phyloP scores from a whole-genome alignment of 306 rosid species.

The Erythrophleum fordii region DNA sequence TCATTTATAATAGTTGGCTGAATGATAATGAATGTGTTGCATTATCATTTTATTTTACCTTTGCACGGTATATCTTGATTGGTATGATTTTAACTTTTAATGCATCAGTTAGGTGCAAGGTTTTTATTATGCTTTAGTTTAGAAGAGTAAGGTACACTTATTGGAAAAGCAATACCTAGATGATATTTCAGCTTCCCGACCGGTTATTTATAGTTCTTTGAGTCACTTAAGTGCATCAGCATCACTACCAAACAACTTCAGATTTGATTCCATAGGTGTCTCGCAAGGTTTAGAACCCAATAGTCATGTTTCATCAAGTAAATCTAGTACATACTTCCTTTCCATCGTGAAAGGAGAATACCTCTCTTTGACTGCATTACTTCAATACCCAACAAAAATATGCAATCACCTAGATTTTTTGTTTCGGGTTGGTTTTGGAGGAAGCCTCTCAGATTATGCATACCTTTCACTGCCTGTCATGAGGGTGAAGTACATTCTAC shows the following conservation, averaged over 20 bases:
- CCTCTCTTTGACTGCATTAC: neutral
- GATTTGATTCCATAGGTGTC: neutral
- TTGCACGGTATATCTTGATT: neutral
- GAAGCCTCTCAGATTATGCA: neutral
- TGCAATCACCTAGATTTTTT: neutral
- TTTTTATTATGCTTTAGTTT: too few relatives aligned
- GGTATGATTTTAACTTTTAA: neutral
- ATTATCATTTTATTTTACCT: too few relatives aligned
- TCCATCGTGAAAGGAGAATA: neutral
- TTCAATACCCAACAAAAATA: neutral
- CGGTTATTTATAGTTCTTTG: neutral
- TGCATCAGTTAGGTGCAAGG: neutral
- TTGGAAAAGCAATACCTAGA: neutral
- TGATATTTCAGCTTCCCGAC: neutral
- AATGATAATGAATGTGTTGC: too few relatives aligned
- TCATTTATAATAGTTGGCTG: too few relatives aligned
- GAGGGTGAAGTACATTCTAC: neutral
- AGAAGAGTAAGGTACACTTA: neutral
- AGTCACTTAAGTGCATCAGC: neutral
- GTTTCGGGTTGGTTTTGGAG: neutral
- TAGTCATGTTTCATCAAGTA: neutral
- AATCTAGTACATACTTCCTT: neutral
- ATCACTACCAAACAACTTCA: neutral
- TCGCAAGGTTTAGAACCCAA: neutral
- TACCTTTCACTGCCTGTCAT: neutral